Evolutionary conservation across 169 alveolate species (phyloP), one percentile per base, ranked within the genome.

Genomic region (Miamiensis avidus): DNA sequence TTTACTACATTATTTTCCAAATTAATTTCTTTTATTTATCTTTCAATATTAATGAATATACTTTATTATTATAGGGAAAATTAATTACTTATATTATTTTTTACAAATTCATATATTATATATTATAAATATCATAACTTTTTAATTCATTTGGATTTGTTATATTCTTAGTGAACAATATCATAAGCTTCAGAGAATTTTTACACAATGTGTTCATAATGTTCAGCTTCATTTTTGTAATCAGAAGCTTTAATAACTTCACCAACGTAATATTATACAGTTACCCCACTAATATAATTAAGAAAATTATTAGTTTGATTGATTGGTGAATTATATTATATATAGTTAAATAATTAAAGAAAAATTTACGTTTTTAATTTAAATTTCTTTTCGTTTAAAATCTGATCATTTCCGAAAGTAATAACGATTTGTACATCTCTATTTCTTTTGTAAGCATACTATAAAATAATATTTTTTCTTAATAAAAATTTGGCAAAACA

Each of bases 401-500:
- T 73, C 33, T 81, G 29, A 34, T 86, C 90, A n/a, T 81, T 86
- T 1, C 90, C 90, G 31, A 86, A 32, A 28, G 74, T 79, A 31
- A 86, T 86, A 0, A 75, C 75, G 1, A 86, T 86, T 81, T 86
- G 32, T 0, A 73, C 31, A 26, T 81, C 86, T 0, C 79, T 16
- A 64, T 86, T 81, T 30, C 83, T 82, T 29, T 81, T 82, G 65
- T 74, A 86, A 0, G 90, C 90, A 65, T 81, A 86, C 81, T 79
- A n/a, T 78, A 34, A 29, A 29, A 15, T 15, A 73, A 73, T 4
- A 73, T 15, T 15, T 15, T n/a, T 15, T n/a, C 26, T 15, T 15
- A 73, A 73, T 73, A 15, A 73, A 73, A 49, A 34, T 28, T 29
- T 0, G 64, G 11, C 1, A 34, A 28, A n/a, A 28, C 11, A 6